A percentile compares a stretch with the other conserved stretches of the same genome.
Conservation (phyloP, 1,284 basidiomycete genomes). For the Chalciporus sp. region DNA sequence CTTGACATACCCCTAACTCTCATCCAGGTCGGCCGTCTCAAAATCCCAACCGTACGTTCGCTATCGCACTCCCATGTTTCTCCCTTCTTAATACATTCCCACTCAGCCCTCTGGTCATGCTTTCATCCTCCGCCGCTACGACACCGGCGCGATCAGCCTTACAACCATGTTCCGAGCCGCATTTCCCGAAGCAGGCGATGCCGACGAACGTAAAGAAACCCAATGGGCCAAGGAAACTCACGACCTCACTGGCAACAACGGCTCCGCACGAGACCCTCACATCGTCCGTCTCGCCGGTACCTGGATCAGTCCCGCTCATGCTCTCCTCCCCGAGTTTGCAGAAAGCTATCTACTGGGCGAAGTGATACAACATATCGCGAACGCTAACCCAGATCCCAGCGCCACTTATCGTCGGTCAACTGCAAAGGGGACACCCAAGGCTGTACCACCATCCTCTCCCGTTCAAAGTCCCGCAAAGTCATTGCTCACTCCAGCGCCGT, state of each 20-base stretch:
- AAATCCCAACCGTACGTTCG: slow-evolving; percentile 82
- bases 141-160: slow-evolving; percentile 93
- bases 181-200: slow-evolving; percentile 83
- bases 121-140: slow-evolving; percentile 94
- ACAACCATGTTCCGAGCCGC: slow-evolving; percentile 99
- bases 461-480: slow-evolving; percentile 20
- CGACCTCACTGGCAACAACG: slow-evolving; percentile 84
- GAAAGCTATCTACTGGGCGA: slow-evolving; percentile 60
- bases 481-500: slow-evolving; percentile 34
- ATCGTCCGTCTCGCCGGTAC: slow-evolving; percentile 85
- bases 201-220: slow-evolving; percentile 82
- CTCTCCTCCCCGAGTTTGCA: slow-evolving; percentile 61
- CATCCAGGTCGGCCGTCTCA: slow-evolving; percentile 82
- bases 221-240: slow-evolving; percentile 83
- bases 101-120: slow-evolving; percentile 75
- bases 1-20: slow-evolving; percentile 23
- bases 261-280: slow-evolving; percentile 59
- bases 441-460: slow-evolving; percentile 28
- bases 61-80: neutral
- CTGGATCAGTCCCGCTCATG: slow-evolving; percentile 82
- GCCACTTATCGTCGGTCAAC: slow-evolving; percentile 72
- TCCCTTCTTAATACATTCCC: slow-evolving; percentile 5
- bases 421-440: slow-evolving; percentile 41
- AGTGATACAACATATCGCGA: slow-evolving; percentile 68
- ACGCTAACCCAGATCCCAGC: slow-evolving; percentile 77